These are phyloP conservation scores for Malus hybrid DNA, from an alignment of 331 rosid genomes.

Conservation along the genomic window DNA sequence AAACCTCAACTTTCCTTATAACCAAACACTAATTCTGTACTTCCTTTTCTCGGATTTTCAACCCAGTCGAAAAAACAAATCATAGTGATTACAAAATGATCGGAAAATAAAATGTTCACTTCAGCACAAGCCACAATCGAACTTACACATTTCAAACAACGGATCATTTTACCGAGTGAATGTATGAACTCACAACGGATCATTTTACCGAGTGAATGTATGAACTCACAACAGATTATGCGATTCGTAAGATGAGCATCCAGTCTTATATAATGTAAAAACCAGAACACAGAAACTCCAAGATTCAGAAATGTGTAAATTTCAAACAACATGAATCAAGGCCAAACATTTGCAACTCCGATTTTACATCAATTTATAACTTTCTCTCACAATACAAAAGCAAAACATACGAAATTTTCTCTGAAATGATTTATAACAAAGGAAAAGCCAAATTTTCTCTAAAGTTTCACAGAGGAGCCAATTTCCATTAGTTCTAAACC, in stretches of 20 bases:
- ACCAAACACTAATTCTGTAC: background rate
- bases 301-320: background rate
- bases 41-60: constrained; percentile 5
- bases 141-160: background rate
- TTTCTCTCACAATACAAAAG: background rate
- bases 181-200: background rate
- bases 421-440: background rate
- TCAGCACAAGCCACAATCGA: background rate
- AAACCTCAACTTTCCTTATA: background rate
- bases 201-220: background rate
- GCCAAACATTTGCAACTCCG: background rate
- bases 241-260: background rate
- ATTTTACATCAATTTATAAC: background rate
- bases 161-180: background rate
- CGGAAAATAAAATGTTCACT: background rate
- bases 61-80: constrained; percentile 5
- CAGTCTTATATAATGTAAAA: background rate
- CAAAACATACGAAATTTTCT: background rate
- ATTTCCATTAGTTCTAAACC: background rate
- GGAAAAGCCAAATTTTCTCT: background rate
- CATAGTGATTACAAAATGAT: background rate
- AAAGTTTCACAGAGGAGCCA: background rate
- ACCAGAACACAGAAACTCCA: background rate
- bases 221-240: background rate
- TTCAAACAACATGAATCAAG: background rate